These are phyloP conservation scores for Phytophthora multivora DNA, from an alignment of 352 stramenopile species.

Conservation along the genomic window DNA sequence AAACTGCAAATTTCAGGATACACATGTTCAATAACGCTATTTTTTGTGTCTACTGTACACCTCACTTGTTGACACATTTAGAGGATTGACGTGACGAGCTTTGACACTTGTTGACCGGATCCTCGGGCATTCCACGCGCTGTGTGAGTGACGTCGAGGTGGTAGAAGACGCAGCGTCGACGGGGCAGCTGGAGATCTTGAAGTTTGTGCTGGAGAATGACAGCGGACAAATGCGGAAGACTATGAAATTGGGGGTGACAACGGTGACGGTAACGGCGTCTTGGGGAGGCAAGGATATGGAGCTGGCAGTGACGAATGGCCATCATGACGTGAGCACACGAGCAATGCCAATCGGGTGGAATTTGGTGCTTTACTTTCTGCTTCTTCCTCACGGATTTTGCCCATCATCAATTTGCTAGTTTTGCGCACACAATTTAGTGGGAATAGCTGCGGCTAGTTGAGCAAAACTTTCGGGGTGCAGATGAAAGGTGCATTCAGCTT, in stretches of 20 bases:
- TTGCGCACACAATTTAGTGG: neutral
- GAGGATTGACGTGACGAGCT: too few species aligned
- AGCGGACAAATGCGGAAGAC: neutral
- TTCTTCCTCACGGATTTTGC: neutral
- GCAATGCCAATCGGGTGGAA: neutral
- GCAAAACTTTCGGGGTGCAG: neutral
- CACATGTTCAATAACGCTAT: too few species aligned
- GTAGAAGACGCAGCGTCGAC: constrained; percentile 4
- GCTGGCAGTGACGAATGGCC: neutral
- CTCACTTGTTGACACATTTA: too few species aligned
- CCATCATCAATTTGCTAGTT: neutral
- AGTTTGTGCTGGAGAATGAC: constrained; percentile 4
- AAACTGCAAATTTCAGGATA: neutral
- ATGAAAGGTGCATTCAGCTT: neutral
- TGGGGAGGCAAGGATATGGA: constrained; percentile 2
- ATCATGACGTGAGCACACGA: neutral
- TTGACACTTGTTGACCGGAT: constrained; percentile 6
- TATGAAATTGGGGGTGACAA: neutral
- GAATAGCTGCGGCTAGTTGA: neutral
- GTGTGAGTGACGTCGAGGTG: constrained; percentile 7
- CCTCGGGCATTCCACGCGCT: constrained; percentile 1
- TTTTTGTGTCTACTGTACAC: too few species aligned
- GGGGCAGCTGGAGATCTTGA: neutral
- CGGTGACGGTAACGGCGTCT: neutral
- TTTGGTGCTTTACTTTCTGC: neutral